A percentile compares a stretch with the other conserved stretches of the same genome.
Conservation (phyloP, 441 rosid species). For the Manihot esculenta region DNA sequence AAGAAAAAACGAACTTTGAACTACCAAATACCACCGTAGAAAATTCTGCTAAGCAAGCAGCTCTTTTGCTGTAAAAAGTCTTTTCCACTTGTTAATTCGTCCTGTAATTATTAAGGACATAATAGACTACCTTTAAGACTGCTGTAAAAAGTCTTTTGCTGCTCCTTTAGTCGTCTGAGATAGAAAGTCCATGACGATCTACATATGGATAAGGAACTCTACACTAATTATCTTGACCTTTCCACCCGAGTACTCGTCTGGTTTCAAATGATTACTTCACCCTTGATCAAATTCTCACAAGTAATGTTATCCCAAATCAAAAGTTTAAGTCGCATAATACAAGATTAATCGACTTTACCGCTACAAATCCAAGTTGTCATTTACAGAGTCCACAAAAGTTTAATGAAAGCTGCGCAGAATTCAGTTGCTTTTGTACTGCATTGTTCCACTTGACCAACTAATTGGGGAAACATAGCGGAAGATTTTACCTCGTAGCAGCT, state of each 20-base stretch:
- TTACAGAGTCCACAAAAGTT: background rate
- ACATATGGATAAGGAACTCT: too few species aligned
- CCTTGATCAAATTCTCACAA: background rate
- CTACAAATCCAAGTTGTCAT: background rate
- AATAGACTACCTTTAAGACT: too few species aligned
- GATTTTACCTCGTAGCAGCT: conserved; percentile 54
- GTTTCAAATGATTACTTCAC: background rate
- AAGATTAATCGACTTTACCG: background rate
- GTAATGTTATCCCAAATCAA: background rate
- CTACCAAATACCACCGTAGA: too few species aligned
- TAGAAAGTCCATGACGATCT: background rate
- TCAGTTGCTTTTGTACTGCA: background rate
- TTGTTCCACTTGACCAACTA: background rate
- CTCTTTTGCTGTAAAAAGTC: too few species aligned
- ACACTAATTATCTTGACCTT: background rate
- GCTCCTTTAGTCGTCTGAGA: too few species aligned
- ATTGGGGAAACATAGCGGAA: background rate
- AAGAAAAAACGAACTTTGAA: too few species aligned
- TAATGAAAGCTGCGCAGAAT: background rate
- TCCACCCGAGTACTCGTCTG: background rate
- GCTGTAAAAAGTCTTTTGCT: too few species aligned
- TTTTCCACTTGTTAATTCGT: too few species aligned
- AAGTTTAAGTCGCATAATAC: background rate
- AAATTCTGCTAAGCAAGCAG: too few species aligned
- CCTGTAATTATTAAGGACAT: too few species aligned